Conservation (phyloP, 2,329 filamentous ascomycete species). For the Colletotrichum orchidophilum region DNA sequence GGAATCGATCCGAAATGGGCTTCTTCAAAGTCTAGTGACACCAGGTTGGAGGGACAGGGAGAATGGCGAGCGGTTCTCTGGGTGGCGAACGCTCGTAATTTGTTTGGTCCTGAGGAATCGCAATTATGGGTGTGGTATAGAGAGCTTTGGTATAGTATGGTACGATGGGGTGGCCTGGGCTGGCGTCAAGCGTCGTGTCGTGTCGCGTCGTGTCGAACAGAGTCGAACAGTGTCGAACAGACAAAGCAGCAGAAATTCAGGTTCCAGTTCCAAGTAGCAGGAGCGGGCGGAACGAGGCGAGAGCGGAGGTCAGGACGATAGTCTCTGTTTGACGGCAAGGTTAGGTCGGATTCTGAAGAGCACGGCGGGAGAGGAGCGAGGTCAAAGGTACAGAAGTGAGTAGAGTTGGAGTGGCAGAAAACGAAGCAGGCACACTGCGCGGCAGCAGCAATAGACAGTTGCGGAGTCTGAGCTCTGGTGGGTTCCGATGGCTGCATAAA, state of each 20-base stretch:
- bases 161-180: slow-evolving; percentile 12
- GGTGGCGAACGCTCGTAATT: slow-evolving; percentile 6
- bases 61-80: slow-evolving; percentile 19
- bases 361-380: slow-evolving; percentile 2
- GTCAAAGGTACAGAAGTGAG: slow-evolving; percentile 1
- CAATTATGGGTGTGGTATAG: slow-evolving; percentile 21
- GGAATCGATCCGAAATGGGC: slow-evolving; percentile 17
- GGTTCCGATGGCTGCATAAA: slow-evolving; percentile 45
- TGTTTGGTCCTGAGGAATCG: slow-evolving; percentile 14
- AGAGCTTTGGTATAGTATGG: slow-evolving; percentile 18
- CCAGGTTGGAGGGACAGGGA: slow-evolving; percentile 18
- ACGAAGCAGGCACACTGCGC: slow-evolving; percentile 18
- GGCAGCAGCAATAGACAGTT: slow-evolving; percentile 26
- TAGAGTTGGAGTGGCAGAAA: slow-evolving; percentile 10
- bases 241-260: neutral
- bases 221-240: slow-evolving; percentile 8
- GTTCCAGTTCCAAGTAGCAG: slow-evolving; percentile 4
- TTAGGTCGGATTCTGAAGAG: slow-evolving; percentile 15
- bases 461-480: slow-evolving; percentile 37
- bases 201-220: slow-evolving; percentile 11
- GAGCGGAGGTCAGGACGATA: slow-evolving; percentile 3
- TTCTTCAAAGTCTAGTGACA: slow-evolving; percentile 15
- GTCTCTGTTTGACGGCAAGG: slow-evolving; percentile 11
- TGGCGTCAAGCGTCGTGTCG: slow-evolving; percentile 2
- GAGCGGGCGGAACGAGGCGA: neutral